Evolutionary conservation across 768 basidiomycete species (phyloP), one percentile per base, ranked within the genome.

Genomic region (Chalciporus pseudorubinellus): DNA sequence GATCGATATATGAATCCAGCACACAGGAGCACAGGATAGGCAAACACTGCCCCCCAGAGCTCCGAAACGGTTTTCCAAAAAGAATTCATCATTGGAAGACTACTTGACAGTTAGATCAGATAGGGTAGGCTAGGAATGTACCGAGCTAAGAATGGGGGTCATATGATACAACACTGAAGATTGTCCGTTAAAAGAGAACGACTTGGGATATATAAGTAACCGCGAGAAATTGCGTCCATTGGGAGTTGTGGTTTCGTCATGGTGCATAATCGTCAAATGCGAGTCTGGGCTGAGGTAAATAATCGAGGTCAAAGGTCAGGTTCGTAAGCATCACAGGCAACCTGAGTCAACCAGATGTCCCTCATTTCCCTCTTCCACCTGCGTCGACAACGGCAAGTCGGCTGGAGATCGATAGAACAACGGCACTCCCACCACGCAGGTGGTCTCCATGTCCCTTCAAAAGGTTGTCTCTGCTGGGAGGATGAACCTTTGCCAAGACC

Each of bases 321-420:
- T 50, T 81, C 78, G 58, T 73, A 80, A 39, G 62, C 55, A 47
- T 74, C 68, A 54, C 81, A 83, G 20, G 73, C 72, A 18, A 83
- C 73, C 39, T 53, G 60, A 45, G 69, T 67, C 44, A 82, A 57
- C 81, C 81, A 83, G 29, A 67, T 58, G n/a, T 60, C 68, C 39
- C 76, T 72, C 59, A 70, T 75, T 56, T 75, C 70, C 51, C 72
- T 59, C 67, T 65, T 49, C 76, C 77, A 62, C 54, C 63, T 55
- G 53, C 62, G 62, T 62, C 71, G 26, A 52, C 61, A 46, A 50
- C 66, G 48, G 45, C 69, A 65, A 12, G 52, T 44, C 33, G 61
- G 40, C 39, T 56, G 68, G 34, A 57, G 59, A 22, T 56, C 48
- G 13, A 62, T 52, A 18, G 69, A 36, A 39, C 69, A 69, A 28